Evolutionary conservation across 208 protist genomes (phyloP), one percentile per base, ranked within the genome.

Genomic region (Trypanosomatidae sp.): DNA sequence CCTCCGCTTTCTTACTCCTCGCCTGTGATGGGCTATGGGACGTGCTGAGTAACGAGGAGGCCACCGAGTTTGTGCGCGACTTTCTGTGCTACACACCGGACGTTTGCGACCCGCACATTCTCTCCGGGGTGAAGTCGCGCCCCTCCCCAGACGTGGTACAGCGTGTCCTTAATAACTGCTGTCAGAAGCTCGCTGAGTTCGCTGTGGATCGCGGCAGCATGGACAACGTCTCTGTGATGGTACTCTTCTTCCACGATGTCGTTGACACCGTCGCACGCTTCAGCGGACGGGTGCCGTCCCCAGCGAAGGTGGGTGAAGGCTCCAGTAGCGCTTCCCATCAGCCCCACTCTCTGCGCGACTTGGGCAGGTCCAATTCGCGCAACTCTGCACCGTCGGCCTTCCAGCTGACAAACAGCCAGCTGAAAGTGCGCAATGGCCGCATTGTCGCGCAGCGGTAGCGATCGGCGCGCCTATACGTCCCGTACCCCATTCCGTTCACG

Each of bases 1-100:
- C 80, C 44, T 89, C 81, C 43, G 83, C 91, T 33, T 95, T 95
- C 59, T 62, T 95, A 3, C 49, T 97, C 7, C 71, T 97, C 46
- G 93, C 89, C 19, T 97, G 93, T 74, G 93, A 97, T 69, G 93
- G 93, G 17, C 68, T 97, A 55, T 97, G 93, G 91, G 93, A 97
- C 65, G 93, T 95, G 12, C 75, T 97, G 30, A 84, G 80, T 46
- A 95, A 97, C 73, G 89, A 94, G 70, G 89, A 94, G 67, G 91
- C 88, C 22, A 91, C 91, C n/a, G 81, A 90, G 74, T 93, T 91
- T 47, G 84, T 93, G 50, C 77, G 79, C 25, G 88, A 95, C 68
- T 95, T 93, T 60, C 69, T 95, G 33, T 81, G 79, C 64, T 91
- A 91, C 78, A 92, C 87, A 15, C 90, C 90, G 53, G 90, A 92